These are phyloP conservation scores for Gentiana dahurica DNA, from an alignment of 257 asterid genomes.

Conservation along the genomic window DNA sequence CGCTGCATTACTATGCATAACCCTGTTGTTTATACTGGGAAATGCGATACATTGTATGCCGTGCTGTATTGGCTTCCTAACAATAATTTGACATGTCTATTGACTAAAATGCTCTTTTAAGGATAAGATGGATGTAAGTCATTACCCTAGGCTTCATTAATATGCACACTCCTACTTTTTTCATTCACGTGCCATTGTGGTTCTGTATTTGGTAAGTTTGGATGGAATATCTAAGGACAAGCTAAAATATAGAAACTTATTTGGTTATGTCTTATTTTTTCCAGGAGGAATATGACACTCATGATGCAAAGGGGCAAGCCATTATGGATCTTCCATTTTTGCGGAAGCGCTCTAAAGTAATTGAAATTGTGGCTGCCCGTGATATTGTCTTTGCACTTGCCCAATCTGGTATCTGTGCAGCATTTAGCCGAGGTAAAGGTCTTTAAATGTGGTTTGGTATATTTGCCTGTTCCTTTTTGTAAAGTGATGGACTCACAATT, in stretches of 20 bases:
- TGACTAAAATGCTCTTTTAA: too few relatives aligned
- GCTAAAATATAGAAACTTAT: neutral
- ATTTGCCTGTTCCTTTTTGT: neutral
- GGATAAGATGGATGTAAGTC: too few relatives aligned
- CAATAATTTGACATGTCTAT: too few relatives aligned
- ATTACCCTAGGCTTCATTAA: too few relatives aligned
- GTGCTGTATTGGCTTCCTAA: too few relatives aligned
- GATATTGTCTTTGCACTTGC: conserved; percentile 99
- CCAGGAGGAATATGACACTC: conserved; percentile 98
- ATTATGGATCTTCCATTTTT: conserved; percentile 67
- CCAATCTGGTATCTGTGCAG: conserved; percentile 98
- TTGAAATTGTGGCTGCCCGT: conserved; percentile 96
- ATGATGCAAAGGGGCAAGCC: conserved; percentile 86
- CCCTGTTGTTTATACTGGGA: too few relatives aligned
- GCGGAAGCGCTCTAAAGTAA: conserved; percentile 83
- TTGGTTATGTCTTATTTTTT: conserved; percentile 9
- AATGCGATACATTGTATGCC: too few relatives aligned
- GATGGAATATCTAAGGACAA: too few relatives aligned
- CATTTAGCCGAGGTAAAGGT: conserved; percentile 84
- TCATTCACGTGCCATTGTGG: neutral
- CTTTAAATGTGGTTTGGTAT: neutral
- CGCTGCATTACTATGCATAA: too few relatives aligned
- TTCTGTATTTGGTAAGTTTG: neutral
- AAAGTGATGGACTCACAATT: conserved; percentile 11
- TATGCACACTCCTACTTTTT: neutral